Conservation (phyloP, 1,139 yeast genomes). For the Pichia kudriavzevii region DNA sequence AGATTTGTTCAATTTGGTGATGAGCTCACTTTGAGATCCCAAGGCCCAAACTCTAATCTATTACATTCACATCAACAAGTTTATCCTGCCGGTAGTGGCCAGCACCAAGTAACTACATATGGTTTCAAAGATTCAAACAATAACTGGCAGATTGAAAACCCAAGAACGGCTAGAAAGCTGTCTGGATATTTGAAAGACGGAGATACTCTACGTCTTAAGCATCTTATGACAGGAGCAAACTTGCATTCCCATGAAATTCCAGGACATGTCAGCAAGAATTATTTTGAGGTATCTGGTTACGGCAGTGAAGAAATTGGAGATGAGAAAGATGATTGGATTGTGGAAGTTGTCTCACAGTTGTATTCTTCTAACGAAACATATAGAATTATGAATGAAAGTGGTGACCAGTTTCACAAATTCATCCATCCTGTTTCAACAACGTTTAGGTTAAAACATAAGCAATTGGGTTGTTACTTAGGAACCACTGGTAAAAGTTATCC, state of each 20-base stretch:
- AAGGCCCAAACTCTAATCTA: constrained; percentile 63
- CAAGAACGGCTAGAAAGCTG: constrained; percentile 25
- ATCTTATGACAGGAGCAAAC: constrained; percentile 44
- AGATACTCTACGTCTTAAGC: constrained; percentile 48
- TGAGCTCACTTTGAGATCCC: constrained; percentile 58
- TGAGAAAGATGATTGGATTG: constrained; percentile 61
- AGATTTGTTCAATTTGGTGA: constrained; percentile 59
- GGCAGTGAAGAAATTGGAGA: constrained; percentile 52
- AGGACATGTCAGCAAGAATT: constrained; percentile 41
- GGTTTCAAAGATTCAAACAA: constrained; percentile 68
- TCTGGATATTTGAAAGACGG: constrained; percentile 35
- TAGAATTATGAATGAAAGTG: constrained; percentile 32
- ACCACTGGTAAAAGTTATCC: constrained; percentile 69
- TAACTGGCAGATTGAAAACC: constrained; percentile 48
- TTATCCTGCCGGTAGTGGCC: constrained; percentile 69
- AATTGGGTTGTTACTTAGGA: constrained; percentile 64
- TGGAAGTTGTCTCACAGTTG: constrained; percentile 56
- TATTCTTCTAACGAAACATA: constrained; percentile 43
- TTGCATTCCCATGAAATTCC: constrained; percentile 55
- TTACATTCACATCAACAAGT: constrained; percentile 62
- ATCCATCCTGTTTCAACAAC: constrained; percentile 67
- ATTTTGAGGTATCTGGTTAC: constrained; percentile 62
- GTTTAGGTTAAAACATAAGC: constrained; percentile 55
- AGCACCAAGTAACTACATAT: constrained; percentile 70
- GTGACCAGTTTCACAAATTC: constrained; percentile 23